A percentile compares a stretch with the other conserved stretches of the same genome.
phyloP scores from a whole-genome alignment of 352 stramenopile species.

The Phytopythium litorale region DNA sequence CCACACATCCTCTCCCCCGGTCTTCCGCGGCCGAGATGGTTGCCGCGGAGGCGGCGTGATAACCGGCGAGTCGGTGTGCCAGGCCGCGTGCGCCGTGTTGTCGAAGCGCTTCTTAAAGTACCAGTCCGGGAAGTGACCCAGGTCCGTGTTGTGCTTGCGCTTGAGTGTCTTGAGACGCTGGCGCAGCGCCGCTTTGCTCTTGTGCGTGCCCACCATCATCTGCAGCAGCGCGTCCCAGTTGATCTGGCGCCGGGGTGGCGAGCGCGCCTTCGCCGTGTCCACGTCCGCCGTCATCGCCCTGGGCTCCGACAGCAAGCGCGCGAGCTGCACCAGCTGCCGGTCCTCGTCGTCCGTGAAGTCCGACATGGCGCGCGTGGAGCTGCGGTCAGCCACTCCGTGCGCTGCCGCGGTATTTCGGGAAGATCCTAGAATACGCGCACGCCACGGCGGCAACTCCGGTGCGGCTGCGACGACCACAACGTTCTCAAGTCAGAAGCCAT shows the following conservation, averaged over 20 bases:
- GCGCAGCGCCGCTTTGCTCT: constrained; percentile 29
- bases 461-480: too few species aligned
- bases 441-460: accelerated
- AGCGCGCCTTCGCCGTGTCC: too few species aligned
- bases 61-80: not conserved
- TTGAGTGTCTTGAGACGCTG: constrained; percentile 61
- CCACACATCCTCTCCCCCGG: not conserved
- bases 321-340: constrained; percentile 48
- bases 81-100: not conserved
- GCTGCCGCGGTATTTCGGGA: not conserved
- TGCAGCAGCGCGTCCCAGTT: constrained; percentile 25
- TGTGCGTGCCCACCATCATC: constrained; percentile 23
- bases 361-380: constrained; percentile 20
- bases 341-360: constrained; percentile 59
- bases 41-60: not conserved
- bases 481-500: too few species aligned
- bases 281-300: too few species aligned
- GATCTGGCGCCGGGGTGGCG: constrained; percentile 13
- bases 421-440: not conserved
- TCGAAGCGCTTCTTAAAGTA: constrained; percentile 27
- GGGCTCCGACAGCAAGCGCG: constrained; percentile 10
- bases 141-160: constrained; percentile 28
- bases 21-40: not conserved
- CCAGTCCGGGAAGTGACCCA: constrained; percentile 32
- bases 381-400: too few species aligned